phyloP scores from a whole-genome alignment of 164 flowering plant genomes.

The Litsea cubeba region DNA sequence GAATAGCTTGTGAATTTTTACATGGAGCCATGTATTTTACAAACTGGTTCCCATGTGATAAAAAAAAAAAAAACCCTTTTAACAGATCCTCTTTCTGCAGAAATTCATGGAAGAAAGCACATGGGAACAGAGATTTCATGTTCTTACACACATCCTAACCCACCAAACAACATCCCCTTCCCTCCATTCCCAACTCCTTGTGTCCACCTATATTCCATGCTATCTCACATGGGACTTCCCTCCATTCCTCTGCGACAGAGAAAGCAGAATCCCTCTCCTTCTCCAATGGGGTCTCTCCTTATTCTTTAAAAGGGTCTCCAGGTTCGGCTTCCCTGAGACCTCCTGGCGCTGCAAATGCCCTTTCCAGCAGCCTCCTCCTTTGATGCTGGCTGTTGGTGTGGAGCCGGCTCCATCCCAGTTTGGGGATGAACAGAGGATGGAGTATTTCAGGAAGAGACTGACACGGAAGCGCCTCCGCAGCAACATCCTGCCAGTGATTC shows the following conservation, averaged over 20 bases:
- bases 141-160: constrained; percentile 68
- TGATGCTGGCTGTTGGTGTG: constrained; percentile 65
- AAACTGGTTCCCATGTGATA: too few species aligned
- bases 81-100: not conserved
- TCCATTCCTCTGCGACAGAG: constrained; percentile 58
- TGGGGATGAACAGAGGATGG: constrained; percentile 49
- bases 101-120: constrained; percentile 49
- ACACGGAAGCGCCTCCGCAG: constrained; percentile 37
- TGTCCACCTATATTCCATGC: constrained; percentile 67
- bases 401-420: constrained; percentile 44
- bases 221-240: constrained; percentile 84
- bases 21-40: too few species aligned
- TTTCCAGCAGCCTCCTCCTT: constrained; percentile 75
- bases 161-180: constrained; percentile 65
- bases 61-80: too few species aligned
- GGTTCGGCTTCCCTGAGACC: constrained; percentile 47
- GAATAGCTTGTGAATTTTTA: too few species aligned
- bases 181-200: constrained; percentile 72
- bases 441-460: constrained; percentile 47
- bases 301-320: constrained; percentile 55
- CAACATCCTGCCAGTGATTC: constrained; percentile 53
- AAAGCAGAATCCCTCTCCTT: constrained; percentile 22
- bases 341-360: constrained; percentile 92
- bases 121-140: constrained; percentile 62
- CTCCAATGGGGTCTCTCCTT: constrained; percentile 54